Evolutionary conservation across 331 rosid species (phyloP), one percentile per base, ranked within the genome.

Genomic region (Malus hybrid): DNA sequence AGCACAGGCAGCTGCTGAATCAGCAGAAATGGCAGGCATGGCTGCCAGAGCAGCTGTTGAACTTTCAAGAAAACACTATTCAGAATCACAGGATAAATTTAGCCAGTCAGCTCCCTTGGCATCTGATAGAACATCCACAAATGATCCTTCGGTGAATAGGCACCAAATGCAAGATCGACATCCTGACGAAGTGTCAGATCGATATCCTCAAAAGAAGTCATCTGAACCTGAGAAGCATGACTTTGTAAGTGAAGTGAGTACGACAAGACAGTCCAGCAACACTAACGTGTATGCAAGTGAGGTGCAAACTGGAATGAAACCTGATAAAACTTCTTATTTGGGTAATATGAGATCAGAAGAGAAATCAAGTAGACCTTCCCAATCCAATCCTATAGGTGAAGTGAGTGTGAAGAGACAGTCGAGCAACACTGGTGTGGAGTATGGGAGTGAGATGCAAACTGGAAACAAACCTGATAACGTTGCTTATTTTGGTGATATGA

Each of bases 21-120:
- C 99, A 74, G 99, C 99, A 6, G 97, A 95, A 78, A 90, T 22
- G 50, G 99, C 99, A 59, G 87, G 93, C 81, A 73, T 87, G 86
- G 99, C 99, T 80, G 99, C 99, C 68, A 86, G 97, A 82, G 99
- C 99, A 83, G 99, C 99, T 79, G 99, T 93, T 20, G 97, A 90
- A 78, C 90, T 92, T 76, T 88, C 97, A 74, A 92, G 85, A 86
- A 89, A 92, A 78, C 65, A 78, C 72, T 86, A 96, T 70, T 80
- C 81, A 65, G 93, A 81, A 76, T 83, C 87, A n/a, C 86, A 24
- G 46, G 69, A 73, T 67, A 87, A 68, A 73, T 74, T 29, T 77
- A 59, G 66, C 69, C 83, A 55, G 46, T 73, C 90, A 72, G 80
- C 85, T 80, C 84, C 90, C 57, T 65, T 44, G 33, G 70, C 42